Evolutionary conservation across 2,329 filamentous ascomycete genomes (phyloP).

Genomic region (Aureobasidium sp.): DNA sequence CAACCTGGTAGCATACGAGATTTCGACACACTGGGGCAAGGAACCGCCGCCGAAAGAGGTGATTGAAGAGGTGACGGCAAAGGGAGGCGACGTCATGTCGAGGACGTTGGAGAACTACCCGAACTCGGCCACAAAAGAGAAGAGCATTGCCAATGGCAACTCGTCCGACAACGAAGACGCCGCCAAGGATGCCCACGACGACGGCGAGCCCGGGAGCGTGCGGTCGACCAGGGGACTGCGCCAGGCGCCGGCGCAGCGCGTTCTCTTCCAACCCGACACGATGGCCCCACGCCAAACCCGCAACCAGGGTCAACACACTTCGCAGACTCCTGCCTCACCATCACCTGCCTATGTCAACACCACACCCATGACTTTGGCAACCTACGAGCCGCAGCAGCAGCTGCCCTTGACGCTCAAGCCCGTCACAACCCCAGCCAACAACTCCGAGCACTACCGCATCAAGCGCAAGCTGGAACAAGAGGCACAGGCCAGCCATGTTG

Average conservation of each 20-base stretch:
- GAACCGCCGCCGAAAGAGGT: conserved; percentile 85
- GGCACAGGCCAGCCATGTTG: conserved; percentile 35
- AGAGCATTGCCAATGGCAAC: conserved; percentile 45
- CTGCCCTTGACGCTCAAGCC: conserved; percentile 62
- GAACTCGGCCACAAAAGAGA: conserved; percentile 41
- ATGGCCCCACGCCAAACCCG: conserved; percentile 57
- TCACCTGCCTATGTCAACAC: conserved; percentile 37
- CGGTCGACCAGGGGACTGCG: conserved; percentile 45
- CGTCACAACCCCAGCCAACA: conserved; percentile 68
- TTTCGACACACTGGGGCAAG: conserved; percentile 66
- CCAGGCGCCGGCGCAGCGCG: conserved; percentile 76
- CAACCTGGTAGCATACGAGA: conserved; percentile 81
- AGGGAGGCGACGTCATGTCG: conserved; percentile 70
- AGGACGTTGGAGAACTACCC: conserved; percentile 72
- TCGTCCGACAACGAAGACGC: conserved; percentile 47
- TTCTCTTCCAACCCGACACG: conserved; percentile 78
- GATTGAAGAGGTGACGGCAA: conserved; percentile 71
- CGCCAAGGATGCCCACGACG: conserved; percentile 43
- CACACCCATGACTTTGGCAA: conserved; percentile 49
- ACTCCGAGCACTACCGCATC: conserved; percentile 59
- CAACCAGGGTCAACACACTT: conserved; percentile 33
- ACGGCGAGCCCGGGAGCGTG: conserved; percentile 42
- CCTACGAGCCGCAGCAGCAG: conserved; percentile 61
- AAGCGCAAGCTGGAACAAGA: conserved; percentile 44
- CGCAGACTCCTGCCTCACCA: conserved; percentile 34